Base-by-base conservation (phyloP, 257 asterid species). In the Scutellaria galericulata region DNA sequence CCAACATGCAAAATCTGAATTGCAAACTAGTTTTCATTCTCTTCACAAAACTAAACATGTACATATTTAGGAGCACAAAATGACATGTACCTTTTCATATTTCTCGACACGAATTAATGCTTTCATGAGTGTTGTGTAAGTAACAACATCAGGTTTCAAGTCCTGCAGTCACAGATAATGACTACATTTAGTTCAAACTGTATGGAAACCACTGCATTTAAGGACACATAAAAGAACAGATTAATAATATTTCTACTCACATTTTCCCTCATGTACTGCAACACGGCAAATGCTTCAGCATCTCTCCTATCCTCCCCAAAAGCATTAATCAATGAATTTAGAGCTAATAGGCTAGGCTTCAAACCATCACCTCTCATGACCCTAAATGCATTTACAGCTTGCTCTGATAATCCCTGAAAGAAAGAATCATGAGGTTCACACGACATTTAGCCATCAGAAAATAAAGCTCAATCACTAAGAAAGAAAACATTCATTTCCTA, bases 111-210 rank as follows among this genome's bases (percentile, higher is more conserved):
- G 97, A 71, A 94, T 79, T 72, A 94, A 77, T n/a, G 90, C 83
- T 85, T 94, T 94, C 97, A 94, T 94, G 75, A 94, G 96, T 18
- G 99, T 94, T 73, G 99, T 94, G 83, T 91, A 91, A 13, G 97
- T 91, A 54, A 94, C 90, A 73, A 91, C 97, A 69, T 94, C 98
- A 20, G 97, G 90, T 83, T 87, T 89, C 84, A 91, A 59, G 75
- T 86, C 85, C 99, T 94, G 95, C 79, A 83, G 44, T 78, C 55
- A 70, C 66, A 67, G 51, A 82, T 41, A 48, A 72, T 50, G 42
- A 42, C 50, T 13, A 41, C 59, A 35, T 13, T 65, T 58, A 78
- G 73, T 54, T 66, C 15, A 9, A 70, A 72, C 11, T n/a, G 53
- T 58, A 54, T 12, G 41, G 18, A 31, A 37, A 51, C 27, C 3